Percentiles rank a stretch among this genome's conserved stretches.
phyloP scores from a whole-genome alignment of 352 stramenopile species.

The Phytophthora constricta region DNA sequence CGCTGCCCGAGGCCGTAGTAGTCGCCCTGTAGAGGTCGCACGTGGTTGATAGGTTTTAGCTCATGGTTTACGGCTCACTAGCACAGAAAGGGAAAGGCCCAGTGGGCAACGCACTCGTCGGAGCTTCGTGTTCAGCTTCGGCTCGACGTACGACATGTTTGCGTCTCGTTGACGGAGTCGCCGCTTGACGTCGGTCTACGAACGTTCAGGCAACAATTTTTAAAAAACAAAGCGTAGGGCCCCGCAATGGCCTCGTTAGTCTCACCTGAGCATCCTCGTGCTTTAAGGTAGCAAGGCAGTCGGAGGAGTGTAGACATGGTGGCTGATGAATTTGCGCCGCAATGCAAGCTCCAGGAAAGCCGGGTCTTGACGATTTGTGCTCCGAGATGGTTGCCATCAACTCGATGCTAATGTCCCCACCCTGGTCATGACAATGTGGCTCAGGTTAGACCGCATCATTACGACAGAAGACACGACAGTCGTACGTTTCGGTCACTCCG shows the following conservation, averaged over 20 bases:
- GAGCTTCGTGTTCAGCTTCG: slow-evolving; percentile 70
- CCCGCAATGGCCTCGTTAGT: too few species aligned
- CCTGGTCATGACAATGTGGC: too few species aligned
- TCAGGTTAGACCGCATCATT: neutral
- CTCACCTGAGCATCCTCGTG: too few species aligned
- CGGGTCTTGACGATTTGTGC: neutral
- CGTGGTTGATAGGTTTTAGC: too few species aligned
- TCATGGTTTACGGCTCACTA: slow-evolving; percentile 1
- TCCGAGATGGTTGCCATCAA: neutral
- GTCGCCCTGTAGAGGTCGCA: slow-evolving; percentile 49
- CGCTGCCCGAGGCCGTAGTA: slow-evolving; percentile 70
- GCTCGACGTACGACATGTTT: slow-evolving; percentile 59
- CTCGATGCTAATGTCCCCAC: too few species aligned
- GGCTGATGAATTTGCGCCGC: neutral
- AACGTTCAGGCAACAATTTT: slow-evolving; percentile 1
- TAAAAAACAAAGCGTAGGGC: too few species aligned
- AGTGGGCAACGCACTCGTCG: slow-evolving; percentile 46
- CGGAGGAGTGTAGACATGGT: too few species aligned
- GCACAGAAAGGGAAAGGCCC: neutral
- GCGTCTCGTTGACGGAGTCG: slow-evolving; percentile 51
- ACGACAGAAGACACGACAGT: neutral
- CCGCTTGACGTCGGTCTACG: slow-evolving; percentile 23
- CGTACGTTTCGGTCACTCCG: neutral
- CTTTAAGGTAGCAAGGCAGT: too few species aligned
- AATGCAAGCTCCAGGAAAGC: neutral